Evolutionary conservation across 225 moss, liverwort and hornwort genomes (phyloP), one percentile per base, ranked within the genome.

Genomic region (Bryum argenteum): DNA sequence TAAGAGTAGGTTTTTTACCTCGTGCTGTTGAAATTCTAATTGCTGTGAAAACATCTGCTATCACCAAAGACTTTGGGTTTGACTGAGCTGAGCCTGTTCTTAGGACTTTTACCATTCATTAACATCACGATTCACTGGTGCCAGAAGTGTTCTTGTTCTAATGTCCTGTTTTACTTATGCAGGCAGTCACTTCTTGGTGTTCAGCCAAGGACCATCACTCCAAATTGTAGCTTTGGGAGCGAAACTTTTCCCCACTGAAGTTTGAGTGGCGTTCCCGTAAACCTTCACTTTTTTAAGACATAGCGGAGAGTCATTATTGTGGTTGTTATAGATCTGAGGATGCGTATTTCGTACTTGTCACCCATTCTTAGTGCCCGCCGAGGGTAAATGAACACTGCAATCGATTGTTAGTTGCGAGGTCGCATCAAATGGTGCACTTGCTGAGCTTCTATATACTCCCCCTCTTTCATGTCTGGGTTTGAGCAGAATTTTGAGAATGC

Each of bases 131-230:
- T 61, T 55, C 37, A 50, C 3, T 65, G 19, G 21, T 65, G 45
- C 52, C 28, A 54, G 53, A 73, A 51, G 62, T 62, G 14, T 23
- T 24, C 17, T 70, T 45, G 10, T 48, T 69, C 65, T 69, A 51
- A 62, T 62, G 14, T 23, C 17, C 17, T 70, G 40, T 13, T 48
- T 69, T 69, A 59, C 26, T 13, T 77, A 66, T 61, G 61, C 61
- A 66, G 55, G 22, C 33, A 15, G 15, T 57, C 0, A 51, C 52
- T 14, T 64, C 64, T 70, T 33, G 33, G 21, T 52, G 58, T 33
- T 60, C 63, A 41, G 20, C 19, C 17, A 59, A n/a, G 47, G 69
- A 60, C 48, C 38, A 44, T 40, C 47, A 69, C 65, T 59, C 54
- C 43, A 58, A 17, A n/a, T 72, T 72, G n/a, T 47, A 68, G 53